A percentile compares a stretch with the other conserved stretches of the same genome.
Conservation (phyloP, 805 yeast species). For the Ogataea salicorniae region DNA sequence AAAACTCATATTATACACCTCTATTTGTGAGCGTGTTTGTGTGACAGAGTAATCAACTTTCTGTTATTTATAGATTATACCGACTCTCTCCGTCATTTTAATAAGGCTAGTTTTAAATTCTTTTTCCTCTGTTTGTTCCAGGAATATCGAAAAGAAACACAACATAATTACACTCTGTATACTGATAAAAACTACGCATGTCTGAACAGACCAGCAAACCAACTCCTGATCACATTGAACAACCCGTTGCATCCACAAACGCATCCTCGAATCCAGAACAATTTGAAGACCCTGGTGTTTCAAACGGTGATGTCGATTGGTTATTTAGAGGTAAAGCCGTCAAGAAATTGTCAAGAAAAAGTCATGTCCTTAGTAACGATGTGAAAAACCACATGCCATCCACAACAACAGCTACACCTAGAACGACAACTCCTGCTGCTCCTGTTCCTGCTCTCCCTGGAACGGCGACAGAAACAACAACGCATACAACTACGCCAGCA, state of each 20-base stretch:
- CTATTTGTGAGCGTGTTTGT: no score
- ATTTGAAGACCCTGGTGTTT: constrained; percentile 42
- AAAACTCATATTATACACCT: no score
- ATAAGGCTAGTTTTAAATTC: no score
- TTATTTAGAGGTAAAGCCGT: constrained; percentile 69
- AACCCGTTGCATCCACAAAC: background rate
- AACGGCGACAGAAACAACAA: no score
- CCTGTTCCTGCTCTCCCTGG: background rate
- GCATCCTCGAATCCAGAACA: background rate
- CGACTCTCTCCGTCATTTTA: no score
- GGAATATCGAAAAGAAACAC: no score
- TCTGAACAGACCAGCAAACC: background rate
- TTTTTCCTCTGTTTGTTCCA: no score
- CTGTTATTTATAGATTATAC: no score
- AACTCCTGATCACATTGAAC: background rate
- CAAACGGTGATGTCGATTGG: constrained; percentile 83
- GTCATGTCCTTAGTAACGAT: constrained; percentile 25
- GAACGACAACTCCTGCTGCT: background rate
- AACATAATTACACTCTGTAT: no score
- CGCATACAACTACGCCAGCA: no score
- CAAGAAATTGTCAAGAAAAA: constrained; percentile 45
- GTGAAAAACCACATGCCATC: constrained; percentile 25
- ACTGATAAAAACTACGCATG: background rate
- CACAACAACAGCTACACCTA: background rate
- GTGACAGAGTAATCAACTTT: no score